phyloP scores from a whole-genome alignment of 1,139 yeast genomes.

The Geotrichum citri-aurantii region DNA sequence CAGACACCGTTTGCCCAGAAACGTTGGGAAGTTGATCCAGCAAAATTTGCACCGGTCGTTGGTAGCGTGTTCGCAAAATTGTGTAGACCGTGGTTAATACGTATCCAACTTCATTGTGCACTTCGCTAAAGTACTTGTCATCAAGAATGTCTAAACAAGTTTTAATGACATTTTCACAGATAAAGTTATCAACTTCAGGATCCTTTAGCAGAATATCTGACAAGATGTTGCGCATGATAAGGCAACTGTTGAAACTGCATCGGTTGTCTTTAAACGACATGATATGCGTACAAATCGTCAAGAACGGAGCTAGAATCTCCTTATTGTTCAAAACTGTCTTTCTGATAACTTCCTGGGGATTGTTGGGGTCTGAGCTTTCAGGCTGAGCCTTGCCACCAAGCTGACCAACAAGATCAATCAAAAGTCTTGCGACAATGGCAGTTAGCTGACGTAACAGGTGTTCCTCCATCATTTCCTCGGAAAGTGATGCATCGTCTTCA shows the following conservation, averaged over 20 bases:
- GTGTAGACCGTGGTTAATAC: slow-evolving; percentile 78
- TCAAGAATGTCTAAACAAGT: slow-evolving; percentile 55
- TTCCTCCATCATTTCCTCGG: slow-evolving; percentile 99
- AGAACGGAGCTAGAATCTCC: slow-evolving; percentile 69
- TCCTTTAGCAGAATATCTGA: slow-evolving; percentile 62
- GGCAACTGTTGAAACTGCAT: slow-evolving; percentile 84
- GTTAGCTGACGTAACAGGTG: slow-evolving; percentile 88
- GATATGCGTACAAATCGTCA: slow-evolving; percentile 69
- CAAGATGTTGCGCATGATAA: slow-evolving; percentile 67
- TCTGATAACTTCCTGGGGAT: slow-evolving; percentile 44
- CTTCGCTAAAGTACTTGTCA: slow-evolving; percentile 77
- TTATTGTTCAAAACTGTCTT: slow-evolving; percentile 59
- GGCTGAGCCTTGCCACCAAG: slow-evolving; percentile 22
- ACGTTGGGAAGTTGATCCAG: slow-evolving; percentile 39
- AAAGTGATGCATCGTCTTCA: slow-evolving; percentile 67
- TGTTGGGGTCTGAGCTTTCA: slow-evolving; percentile 21
- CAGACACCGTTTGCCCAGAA: slow-evolving; percentile 37
- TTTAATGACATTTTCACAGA: slow-evolving; percentile 49
- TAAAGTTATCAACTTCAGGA: slow-evolving; percentile 71
- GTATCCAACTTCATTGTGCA: slow-evolving; percentile 86
- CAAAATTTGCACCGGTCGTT: slow-evolving; percentile 39
- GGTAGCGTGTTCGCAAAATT: slow-evolving; percentile 55
- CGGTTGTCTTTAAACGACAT: slow-evolving; percentile 82
- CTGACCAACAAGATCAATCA: slow-evolving; percentile 88
- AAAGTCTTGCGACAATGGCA: slow-evolving; percentile 82